phyloP scores from a whole-genome alignment of 2,329 filamentous ascomycete genomes.

The Dactylellina drechsleri region DNA sequence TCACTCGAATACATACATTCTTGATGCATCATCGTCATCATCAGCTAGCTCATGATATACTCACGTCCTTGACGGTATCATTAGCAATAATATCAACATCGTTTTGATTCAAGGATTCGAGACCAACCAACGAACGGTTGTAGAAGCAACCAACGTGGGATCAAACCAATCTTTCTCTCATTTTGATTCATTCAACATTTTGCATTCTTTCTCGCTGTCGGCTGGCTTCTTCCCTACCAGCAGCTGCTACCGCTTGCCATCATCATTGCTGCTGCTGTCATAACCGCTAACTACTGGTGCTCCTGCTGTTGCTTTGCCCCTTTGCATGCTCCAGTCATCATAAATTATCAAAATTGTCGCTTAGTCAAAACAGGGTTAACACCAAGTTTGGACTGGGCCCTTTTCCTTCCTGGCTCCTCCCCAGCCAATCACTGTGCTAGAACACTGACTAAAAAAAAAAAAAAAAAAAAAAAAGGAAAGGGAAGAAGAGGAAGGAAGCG shows the following conservation, averaged over 20 bases:
- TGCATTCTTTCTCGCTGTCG: too few relatives aligned
- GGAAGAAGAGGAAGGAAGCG: neutral
- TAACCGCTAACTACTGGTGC: neutral
- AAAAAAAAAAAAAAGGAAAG: too few relatives aligned
- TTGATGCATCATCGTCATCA: neutral
- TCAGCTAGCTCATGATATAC: too few relatives aligned
- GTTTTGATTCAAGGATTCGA: too few relatives aligned
- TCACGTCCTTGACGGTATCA: too few relatives aligned
- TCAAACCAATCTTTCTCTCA: too few relatives aligned
- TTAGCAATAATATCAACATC: too few relatives aligned
- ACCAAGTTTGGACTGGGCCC: neutral
- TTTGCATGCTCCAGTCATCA: slow-evolving; percentile 1
- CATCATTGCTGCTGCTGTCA: neutral
- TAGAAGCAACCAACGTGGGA: too few relatives aligned
- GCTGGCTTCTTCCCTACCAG: neutral
- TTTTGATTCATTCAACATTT: too few relatives aligned
- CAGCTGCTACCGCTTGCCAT: neutral
- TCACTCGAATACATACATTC: neutral
- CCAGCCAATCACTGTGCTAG: neutral
- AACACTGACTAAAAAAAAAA: neutral
- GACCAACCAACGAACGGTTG: too few relatives aligned
- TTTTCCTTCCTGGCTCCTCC: neutral
- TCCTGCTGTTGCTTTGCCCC: neutral
- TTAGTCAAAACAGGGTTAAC: slow-evolving; percentile 13
- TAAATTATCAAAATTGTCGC: slow-evolving; percentile 3